Base-by-base conservation (phyloP, 73 alveolate species). In the Uronychia setigera region DNA sequence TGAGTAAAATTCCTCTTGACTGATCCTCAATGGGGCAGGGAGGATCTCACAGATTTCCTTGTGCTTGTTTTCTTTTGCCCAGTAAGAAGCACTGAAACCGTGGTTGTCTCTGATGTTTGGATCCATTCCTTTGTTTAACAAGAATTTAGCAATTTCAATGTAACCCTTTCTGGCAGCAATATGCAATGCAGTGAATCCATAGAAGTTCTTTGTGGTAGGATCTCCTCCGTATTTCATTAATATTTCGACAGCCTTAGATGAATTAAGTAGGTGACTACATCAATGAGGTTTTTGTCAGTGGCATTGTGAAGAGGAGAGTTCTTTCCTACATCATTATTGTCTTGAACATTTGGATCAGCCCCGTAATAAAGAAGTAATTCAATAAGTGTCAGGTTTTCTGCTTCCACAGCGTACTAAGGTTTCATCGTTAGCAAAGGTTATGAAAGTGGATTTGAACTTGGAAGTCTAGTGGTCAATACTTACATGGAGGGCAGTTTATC, bases 301-400 rank as follows among this genome's bases (percentile, higher is more conserved):
- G 98, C 98, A 82, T 92, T 83, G 35, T 94, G 98, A 28, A 94
- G 74, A 5, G 98, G 96, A n/a, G 98, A 76, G 74, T 94, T 94
- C n/a, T 67, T 80, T 1, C 98, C 98, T 13, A 94, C 89, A 19
- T 94, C 96, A 58, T 76, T 78, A 82, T 94, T 86, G 58, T 94
- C 98, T 58, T 92, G 74, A 31, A 80, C 79, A 89, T 94, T 92
- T 1, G 98, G 96, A 33, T 94, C 84, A 13, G 98, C 98, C 26
- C 92, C 85, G 84, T 87, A 94, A 60, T 92, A 80, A 0, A 94
- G 86, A n/a, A 94, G 81, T 0, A 92, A 34, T 80, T 94, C 98
- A 35, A 91, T 76, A 1, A 77, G 1, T 77, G 35, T 30, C 1
- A 27, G 31, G 31, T 79, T 59, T 26, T 57, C 34, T 11, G 81